Percentiles rank a stretch among this genome's conserved stretches.
Conservation (phyloP, 1,284 basidiomycete genomes). For the Sutorius eximius region DNA sequence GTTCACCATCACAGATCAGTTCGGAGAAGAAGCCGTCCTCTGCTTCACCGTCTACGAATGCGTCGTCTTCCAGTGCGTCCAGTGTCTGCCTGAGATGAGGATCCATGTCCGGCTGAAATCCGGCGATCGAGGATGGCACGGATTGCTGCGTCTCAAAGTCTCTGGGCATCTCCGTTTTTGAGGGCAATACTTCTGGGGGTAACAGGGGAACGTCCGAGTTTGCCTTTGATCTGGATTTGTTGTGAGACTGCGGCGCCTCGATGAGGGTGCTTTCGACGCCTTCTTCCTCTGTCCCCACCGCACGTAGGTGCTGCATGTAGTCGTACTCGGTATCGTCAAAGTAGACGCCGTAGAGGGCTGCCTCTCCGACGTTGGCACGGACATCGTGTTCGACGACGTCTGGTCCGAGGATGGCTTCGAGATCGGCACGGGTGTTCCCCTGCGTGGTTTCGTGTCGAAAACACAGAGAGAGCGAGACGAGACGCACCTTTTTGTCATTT, state of each 20-base stretch:
- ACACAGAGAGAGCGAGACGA: slow-evolving; percentile 1
- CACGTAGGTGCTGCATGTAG: slow-evolving; percentile 95
- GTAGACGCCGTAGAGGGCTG: slow-evolving; percentile 88
- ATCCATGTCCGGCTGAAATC: slow-evolving; percentile 96
- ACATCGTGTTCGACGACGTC: slow-evolving; percentile 56
- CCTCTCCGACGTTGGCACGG: slow-evolving; percentile 75
- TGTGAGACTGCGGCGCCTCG: slow-evolving; percentile 56
- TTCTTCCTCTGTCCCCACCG: slow-evolving; percentile 71
- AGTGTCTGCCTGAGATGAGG: slow-evolving; percentile 91
- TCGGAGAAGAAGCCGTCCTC: slow-evolving; percentile 75
- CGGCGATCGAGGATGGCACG: slow-evolving; percentile 80
- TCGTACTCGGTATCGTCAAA: slow-evolving; percentile 99
- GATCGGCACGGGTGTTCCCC: slow-evolving; percentile 77
- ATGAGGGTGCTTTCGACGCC: slow-evolving; percentile 77
- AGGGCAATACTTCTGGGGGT: slow-evolving; percentile 74
- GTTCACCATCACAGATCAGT: slow-evolving; percentile 74
- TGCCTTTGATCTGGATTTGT: slow-evolving; percentile 39
- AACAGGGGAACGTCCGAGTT: slow-evolving; percentile 41
- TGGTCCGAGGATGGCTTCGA: slow-evolving; percentile 62
- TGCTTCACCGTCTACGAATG: slow-evolving; percentile 78
- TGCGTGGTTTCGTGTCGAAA: slow-evolving; percentile 31
- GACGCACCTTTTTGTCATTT: slow-evolving; percentile 65
- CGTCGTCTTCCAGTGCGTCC: slow-evolving; percentile 96
- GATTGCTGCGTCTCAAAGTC: slow-evolving; percentile 74
- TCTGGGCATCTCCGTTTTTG: slow-evolving; percentile 69